Evolutionary conservation across 345 rosid genomes (phyloP).

Genomic region (Salix brachista): DNA sequence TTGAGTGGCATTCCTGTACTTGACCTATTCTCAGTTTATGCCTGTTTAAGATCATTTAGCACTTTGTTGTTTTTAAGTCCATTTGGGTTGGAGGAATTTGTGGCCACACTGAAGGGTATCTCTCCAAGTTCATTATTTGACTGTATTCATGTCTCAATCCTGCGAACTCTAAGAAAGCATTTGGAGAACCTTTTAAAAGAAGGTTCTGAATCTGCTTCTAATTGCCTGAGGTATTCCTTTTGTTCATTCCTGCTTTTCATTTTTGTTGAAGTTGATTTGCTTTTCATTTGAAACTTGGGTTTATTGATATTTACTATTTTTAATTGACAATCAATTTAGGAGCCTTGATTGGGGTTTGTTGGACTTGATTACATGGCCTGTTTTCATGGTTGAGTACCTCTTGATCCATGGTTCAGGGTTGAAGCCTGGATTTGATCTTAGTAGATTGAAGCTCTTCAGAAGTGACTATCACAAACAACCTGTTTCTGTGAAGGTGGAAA

Average conservation of each 20-base stretch:
- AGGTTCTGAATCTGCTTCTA: slow-evolving; percentile 73
- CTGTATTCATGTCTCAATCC: slow-evolving; percentile 73
- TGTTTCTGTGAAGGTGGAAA: slow-evolving; percentile 56
- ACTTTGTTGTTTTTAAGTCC: slow-evolving; percentile 81
- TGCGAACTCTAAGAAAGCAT: slow-evolving; percentile 68
- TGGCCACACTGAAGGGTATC: slow-evolving; percentile 54
- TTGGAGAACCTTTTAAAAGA: slow-evolving; percentile 69
- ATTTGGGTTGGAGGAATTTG: slow-evolving; percentile 84
- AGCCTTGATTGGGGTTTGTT: slow-evolving; percentile 81
- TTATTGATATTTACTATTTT: slow-evolving; percentile 19
- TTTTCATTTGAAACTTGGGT: slow-evolving; percentile 1
- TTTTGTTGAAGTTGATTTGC: neutral
- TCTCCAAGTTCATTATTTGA: slow-evolving; percentile 63
- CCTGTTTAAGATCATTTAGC: slow-evolving; percentile 89
- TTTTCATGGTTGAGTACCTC: slow-evolving; percentile 73
- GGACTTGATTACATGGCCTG: slow-evolving; percentile 84
- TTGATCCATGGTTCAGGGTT: slow-evolving; percentile 56
- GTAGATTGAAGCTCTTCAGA: slow-evolving; percentile 49
- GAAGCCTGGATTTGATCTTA: slow-evolving; percentile 53
- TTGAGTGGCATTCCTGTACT: slow-evolving; percentile 59
- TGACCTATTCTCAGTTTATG: slow-evolving; percentile 66
- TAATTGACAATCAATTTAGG: slow-evolving; percentile 51
- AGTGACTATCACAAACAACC: slow-evolving; percentile 73
- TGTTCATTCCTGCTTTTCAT: slow-evolving; percentile 2
- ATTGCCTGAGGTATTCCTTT: slow-evolving; percentile 77